These are phyloP conservation scores for Russula ochroleuca DNA, from an alignment of 768 basidiomycete species.

Conservation along the genomic window DNA sequence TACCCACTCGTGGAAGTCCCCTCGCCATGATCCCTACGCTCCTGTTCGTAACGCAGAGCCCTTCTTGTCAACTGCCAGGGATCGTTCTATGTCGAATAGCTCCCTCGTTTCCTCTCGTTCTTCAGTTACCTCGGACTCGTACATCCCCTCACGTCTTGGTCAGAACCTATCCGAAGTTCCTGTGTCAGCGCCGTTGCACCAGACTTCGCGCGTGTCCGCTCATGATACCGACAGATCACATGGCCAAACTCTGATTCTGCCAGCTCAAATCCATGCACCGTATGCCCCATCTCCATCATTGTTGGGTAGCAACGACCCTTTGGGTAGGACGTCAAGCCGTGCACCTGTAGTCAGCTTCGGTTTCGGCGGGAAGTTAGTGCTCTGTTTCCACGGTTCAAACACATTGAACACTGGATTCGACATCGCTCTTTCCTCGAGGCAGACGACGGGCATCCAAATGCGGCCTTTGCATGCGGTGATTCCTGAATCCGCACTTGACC, in stretches of 20 bases:
- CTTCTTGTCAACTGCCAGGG: slow-evolving; percentile 10
- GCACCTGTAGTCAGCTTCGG: slow-evolving; percentile 86
- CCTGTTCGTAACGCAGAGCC: slow-evolving; percentile 11
- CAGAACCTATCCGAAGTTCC: slow-evolving; percentile 14
- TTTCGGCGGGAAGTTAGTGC: slow-evolving; percentile 86
- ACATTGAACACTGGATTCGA: slow-evolving; percentile 71
- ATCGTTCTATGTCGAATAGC: slow-evolving; percentile 45
- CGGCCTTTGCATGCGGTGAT: slow-evolving; percentile 64
- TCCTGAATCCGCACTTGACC: slow-evolving; percentile 58
- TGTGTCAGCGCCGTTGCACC: slow-evolving; percentile 8
- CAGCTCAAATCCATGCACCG: slow-evolving; percentile 43
- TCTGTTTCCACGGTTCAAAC: slow-evolving; percentile 76
- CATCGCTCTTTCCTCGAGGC: slow-evolving; percentile 67
- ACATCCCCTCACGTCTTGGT: slow-evolving; percentile 38
- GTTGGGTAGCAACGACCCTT: slow-evolving; percentile 75
- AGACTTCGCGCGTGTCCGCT: slow-evolving; percentile 7
- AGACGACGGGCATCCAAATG: slow-evolving; percentile 64
- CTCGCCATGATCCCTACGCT: slow-evolving; percentile 29
- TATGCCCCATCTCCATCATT: slow-evolving; percentile 86
- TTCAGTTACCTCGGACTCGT: slow-evolving; percentile 33
- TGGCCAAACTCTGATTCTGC: slow-evolving; percentile 30
- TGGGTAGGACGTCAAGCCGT: slow-evolving; percentile 65
- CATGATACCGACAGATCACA: slow-evolving; percentile 21
- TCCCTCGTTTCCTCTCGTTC: slow-evolving; percentile 39
- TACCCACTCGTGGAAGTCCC: slow-evolving; percentile 22